Evolutionary conservation across 352 stramenopile species (phyloP).

Genomic region (Aphanomyces invadans): DNA sequence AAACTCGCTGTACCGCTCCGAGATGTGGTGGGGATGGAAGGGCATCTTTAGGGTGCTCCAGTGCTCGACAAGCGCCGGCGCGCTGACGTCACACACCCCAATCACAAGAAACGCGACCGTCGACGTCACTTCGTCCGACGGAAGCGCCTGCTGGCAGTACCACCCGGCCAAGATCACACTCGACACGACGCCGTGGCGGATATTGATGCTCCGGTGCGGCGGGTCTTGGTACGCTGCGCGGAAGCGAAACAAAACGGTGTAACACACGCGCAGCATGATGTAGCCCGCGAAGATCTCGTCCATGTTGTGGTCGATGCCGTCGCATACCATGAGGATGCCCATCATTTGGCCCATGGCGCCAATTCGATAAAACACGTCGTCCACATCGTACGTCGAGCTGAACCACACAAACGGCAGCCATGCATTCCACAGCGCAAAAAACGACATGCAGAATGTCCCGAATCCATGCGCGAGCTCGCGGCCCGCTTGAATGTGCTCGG

Average conservation of each 20-base stretch:
- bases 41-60: background rate
- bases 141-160: background rate
- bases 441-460: conserved; percentile 6
- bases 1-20: conserved; percentile 20
- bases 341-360: conserved; percentile 22
- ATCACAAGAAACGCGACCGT: background rate
- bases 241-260: conserved; percentile 1
- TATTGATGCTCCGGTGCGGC: background rate
- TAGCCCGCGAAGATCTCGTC: conserved; percentile 5
- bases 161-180: background rate
- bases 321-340: conserved; percentile 14
- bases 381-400: conserved; percentile 17
- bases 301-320: conserved; percentile 16
- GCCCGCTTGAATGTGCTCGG: background rate
- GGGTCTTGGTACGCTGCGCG: conserved; percentile 12
- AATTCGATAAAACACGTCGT: conserved; percentile 16
- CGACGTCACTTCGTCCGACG: background rate
- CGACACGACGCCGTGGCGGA: background rate
- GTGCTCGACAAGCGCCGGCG: background rate
- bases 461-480: background rate
- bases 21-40: conserved; percentile 15
- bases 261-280: conserved; percentile 16
- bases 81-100: background rate
- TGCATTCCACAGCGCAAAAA: conserved; percentile 20
- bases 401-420: conserved; percentile 23